These are phyloP conservation scores for Hypomyces perniciosus DNA, from an alignment of 2,329 filamentous ascomycete genomes.

Conservation along the genomic window DNA sequence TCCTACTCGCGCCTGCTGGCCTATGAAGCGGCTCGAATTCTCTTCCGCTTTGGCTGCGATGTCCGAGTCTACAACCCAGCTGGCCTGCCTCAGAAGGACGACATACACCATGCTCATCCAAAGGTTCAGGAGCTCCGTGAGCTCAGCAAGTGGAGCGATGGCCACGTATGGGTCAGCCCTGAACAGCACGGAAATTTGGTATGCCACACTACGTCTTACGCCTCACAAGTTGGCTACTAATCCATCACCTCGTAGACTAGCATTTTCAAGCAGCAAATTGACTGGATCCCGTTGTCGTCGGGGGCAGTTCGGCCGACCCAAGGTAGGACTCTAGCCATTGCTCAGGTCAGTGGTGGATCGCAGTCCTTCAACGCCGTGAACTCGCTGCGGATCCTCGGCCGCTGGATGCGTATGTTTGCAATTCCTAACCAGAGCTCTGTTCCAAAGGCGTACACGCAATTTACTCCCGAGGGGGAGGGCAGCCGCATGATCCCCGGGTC, in stretches of 20 bases:
- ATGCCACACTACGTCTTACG: conserved; percentile 3
- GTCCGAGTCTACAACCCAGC: conserved; percentile 56
- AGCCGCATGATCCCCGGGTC: conserved; percentile 48
- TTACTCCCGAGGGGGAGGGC: conserved; percentile 42
- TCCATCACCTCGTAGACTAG: conserved; percentile 39
- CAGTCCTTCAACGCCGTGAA: conserved; percentile 66
- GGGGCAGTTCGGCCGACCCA: conserved; percentile 61
- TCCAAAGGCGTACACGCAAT: conserved; percentile 58
- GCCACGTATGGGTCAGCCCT: conserved; percentile 59
- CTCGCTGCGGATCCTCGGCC: conserved; percentile 55
- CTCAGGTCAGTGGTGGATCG: conserved; percentile 57
- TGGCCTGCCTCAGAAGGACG: conserved; percentile 57
- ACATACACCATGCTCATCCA: conserved; percentile 48
- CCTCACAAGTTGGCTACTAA: neutral
- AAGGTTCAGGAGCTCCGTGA: conserved; percentile 59
- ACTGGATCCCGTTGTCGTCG: conserved; percentile 60
- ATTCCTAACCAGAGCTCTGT: conserved; percentile 62
- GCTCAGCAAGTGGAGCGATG: conserved; percentile 59
- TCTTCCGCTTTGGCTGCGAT: conserved; percentile 59
- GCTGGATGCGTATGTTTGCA: conserved; percentile 65
- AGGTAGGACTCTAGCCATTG: conserved; percentile 56
- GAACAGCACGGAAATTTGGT: conserved; percentile 62
- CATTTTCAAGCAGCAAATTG: conserved; percentile 65
- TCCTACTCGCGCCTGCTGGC: conserved; percentile 58
- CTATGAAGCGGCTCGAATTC: conserved; percentile 53